Percentiles rank a stretch among this genome's conserved stretches.
These are phyloP conservation scores for Posidonia oceanica DNA, from an alignment of 116 monocot species.

Conservation along the genomic window DNA sequence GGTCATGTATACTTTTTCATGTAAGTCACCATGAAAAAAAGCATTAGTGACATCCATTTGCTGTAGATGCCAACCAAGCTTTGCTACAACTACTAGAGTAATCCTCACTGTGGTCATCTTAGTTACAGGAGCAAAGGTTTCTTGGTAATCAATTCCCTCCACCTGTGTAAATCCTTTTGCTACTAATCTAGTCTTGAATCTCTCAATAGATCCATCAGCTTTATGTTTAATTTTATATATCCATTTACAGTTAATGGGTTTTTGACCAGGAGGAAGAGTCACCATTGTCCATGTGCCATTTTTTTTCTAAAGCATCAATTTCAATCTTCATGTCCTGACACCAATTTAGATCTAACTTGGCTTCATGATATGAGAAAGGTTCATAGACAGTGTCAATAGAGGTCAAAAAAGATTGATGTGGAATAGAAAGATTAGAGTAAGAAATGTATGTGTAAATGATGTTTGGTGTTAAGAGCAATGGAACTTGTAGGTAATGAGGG, in stretches of 20 bases:
- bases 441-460: no score
- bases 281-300: slow-evolving; percentile 3
- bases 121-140: no score
- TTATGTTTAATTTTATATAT: no score
- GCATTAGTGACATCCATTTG: slow-evolving; percentile 7
- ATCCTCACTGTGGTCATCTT: no score
- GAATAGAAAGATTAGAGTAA: no score
- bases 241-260: background rate
- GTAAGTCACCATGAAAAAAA: background rate
- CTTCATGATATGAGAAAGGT: background rate
- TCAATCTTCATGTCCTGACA: background rate
- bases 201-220: background rate
- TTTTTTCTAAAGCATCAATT: background rate
- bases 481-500: no score
- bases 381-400: background rate
- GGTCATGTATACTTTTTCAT: slow-evolving; percentile 5
- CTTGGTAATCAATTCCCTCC: no score
- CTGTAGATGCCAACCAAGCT: background rate
- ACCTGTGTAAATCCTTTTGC: background rate
- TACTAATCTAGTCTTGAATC: slow-evolving; percentile 3
- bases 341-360: background rate
- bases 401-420: no score
- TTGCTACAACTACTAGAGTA: no score
- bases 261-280: background rate
- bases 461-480: no score